Evolutionary conservation across 2,329 filamentous ascomycete genomes (phyloP).

Genomic region (Davidsoniella eucalypti): DNA sequence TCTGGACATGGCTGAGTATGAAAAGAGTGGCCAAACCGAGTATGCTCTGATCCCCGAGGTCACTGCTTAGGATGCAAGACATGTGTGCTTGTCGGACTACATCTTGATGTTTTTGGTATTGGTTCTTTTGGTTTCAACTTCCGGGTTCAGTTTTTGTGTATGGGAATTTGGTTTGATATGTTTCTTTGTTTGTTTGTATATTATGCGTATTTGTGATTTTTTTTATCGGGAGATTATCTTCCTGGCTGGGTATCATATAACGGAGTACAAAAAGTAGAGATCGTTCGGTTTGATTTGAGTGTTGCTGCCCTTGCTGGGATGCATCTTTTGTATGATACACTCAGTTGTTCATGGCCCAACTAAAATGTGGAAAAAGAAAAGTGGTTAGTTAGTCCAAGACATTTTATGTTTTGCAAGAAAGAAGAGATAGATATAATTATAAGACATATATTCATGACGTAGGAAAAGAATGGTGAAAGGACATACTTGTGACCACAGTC

Average conservation of each 20-base stretch:
- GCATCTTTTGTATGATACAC: neutral
- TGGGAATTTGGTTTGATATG: neutral
- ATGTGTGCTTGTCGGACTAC: neutral
- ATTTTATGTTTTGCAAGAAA: slow-evolving; percentile 6
- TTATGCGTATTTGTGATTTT: slow-evolving; percentile 9
- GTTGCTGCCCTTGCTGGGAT: neutral
- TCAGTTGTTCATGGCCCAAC: slow-evolving; percentile 46
- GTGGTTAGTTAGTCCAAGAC: slow-evolving; percentile 16
- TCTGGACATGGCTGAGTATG: slow-evolving; percentile 94
- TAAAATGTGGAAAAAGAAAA: slow-evolving; percentile 15
- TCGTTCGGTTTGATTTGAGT: slow-evolving; percentile 7
- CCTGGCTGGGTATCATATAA: slow-evolving; percentile 13
- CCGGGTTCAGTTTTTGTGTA: neutral
- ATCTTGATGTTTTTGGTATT: slow-evolving; percentile 9
- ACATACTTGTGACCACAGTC: slow-evolving; percentile 71
- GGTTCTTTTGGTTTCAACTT: neutral
- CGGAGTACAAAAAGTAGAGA: slow-evolving; percentile 10
- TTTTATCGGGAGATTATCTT: slow-evolving; percentile 13
- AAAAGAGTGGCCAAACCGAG: slow-evolving; percentile 73
- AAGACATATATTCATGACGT: too few relatives aligned
- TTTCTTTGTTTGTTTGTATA: slow-evolving; percentile 1
- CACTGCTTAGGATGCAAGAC: slow-evolving; percentile 20
- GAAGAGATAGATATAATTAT: neutral
- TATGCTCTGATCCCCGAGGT: slow-evolving; percentile 76
- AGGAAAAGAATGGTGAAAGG: neutral